phyloP scores from a whole-genome alignment of 2,329 filamentous ascomycete genomes.

The Polytolypa hystricis region DNA sequence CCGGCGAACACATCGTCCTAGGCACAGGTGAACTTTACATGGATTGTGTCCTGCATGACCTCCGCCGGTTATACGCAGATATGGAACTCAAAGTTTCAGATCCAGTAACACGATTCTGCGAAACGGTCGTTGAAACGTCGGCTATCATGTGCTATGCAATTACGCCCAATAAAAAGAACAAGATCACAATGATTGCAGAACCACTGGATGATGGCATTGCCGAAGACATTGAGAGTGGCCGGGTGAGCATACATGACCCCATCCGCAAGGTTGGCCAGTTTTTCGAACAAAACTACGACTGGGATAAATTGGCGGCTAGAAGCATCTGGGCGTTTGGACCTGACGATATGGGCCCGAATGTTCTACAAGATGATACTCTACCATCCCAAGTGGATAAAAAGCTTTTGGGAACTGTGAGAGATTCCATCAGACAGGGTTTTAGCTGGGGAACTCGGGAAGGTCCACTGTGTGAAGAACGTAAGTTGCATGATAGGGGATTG shows the following conservation, averaged over 20 bases:
- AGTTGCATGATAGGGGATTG: slow-evolving; percentile 37
- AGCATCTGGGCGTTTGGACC: slow-evolving; percentile 99
- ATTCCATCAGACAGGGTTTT: slow-evolving; percentile 91
- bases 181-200: slow-evolving; percentile 96
- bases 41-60: slow-evolving; percentile 94
- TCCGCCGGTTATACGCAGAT: slow-evolving; percentile 86
- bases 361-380: slow-evolving; percentile 91
- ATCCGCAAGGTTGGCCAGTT: slow-evolving; percentile 89
- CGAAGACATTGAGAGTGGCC: slow-evolving; percentile 83
- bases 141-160: slow-evolving; percentile 97
- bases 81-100: slow-evolving; percentile 99
- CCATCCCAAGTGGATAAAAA: slow-evolving; percentile 93
- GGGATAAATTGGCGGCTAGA: slow-evolving; percentile 85
- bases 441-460: slow-evolving; percentile 94
- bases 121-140: slow-evolving; percentile 94
- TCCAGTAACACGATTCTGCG: slow-evolving; percentile 92
- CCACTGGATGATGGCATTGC: slow-evolving; percentile 91
- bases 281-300: slow-evolving; percentile 94
- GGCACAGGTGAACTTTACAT: slow-evolving; percentile 98
- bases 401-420: slow-evolving; percentile 71
- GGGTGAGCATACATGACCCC: slow-evolving; percentile 84
- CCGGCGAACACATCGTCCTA: slow-evolving; percentile 87
- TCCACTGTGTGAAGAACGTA: slow-evolving; percentile 92
- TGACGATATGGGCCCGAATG: slow-evolving; percentile 88
- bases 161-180: slow-evolving; percentile 99